These are phyloP conservation scores for Yueomyces sp. DNA, from an alignment of 805 yeast species.

Conservation along the genomic window DNA sequence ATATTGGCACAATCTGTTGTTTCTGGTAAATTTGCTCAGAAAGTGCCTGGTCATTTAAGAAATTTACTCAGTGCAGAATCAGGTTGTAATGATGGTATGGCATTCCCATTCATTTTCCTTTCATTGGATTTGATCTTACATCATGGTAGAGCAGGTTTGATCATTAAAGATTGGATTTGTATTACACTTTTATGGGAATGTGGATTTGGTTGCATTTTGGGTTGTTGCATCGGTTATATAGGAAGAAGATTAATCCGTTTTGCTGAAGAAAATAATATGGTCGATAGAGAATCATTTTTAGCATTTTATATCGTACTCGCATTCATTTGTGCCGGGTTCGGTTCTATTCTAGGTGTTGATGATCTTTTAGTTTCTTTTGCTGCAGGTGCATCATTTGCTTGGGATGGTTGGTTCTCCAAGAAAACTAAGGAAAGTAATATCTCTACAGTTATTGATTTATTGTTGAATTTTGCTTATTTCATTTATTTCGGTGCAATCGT, in stretches of 20 bases:
- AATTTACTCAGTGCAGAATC: slow-evolving; percentile 68
- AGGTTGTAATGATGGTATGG: slow-evolving; percentile 95
- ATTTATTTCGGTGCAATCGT: slow-evolving; percentile 78
- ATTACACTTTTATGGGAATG: slow-evolving; percentile 74
- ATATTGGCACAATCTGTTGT: slow-evolving; percentile 91
- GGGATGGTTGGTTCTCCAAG: slow-evolving; percentile 75
- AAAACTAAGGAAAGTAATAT: background rate
- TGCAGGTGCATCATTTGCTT: slow-evolving; percentile 86
- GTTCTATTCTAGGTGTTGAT: slow-evolving; percentile 78
- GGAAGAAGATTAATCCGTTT: slow-evolving; percentile 60
- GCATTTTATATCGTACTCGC: slow-evolving; percentile 76
- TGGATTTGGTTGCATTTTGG: slow-evolving; percentile 62
- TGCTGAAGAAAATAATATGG: slow-evolving; percentile 55
- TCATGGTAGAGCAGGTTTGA: slow-evolving; percentile 49
- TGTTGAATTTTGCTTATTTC: slow-evolving; percentile 61
- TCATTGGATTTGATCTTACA: slow-evolving; percentile 58
- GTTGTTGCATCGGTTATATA: slow-evolving; percentile 55
- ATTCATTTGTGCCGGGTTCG: slow-evolving; percentile 77
- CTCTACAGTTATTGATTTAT: slow-evolving; percentile 61
- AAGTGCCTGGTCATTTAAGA: slow-evolving; percentile 88
- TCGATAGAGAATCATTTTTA: slow-evolving; percentile 80
- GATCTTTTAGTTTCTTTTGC: slow-evolving; percentile 81
- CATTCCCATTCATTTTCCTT: slow-evolving; percentile 75
- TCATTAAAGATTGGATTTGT: slow-evolving; percentile 69
- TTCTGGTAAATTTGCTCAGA: slow-evolving; percentile 75